Evolutionary conservation across 1,284 basidiomycete species (phyloP), one percentile per base, ranked within the genome.

Genomic region (Ceratobasidium sp.): DNA sequence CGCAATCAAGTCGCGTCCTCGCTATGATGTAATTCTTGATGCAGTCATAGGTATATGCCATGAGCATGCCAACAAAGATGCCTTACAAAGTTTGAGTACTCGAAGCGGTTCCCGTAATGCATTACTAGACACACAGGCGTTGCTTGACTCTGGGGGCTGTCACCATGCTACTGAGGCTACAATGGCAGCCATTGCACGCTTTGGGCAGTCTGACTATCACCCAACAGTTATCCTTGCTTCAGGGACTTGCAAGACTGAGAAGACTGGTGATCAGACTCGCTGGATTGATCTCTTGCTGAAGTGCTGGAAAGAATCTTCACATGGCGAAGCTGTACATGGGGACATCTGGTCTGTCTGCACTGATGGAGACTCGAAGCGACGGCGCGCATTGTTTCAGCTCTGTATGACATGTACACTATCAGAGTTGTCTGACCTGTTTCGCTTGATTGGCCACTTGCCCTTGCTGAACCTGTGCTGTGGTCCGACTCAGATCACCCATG

Each of bases 221-320:
- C n/a, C 63, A 16, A 7, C 49, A 6, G n/a, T 66, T 26, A 50
- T 66, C 9, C 11, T 50, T 4, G 63, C 49, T 0, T 66, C 63
- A 41, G 18, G 28, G 13, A 66, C 63, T 41, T 66, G 63, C 35
- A 66, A 66, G 32, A 54, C 63, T n/a, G 63, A 66, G 21, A 54
- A 50, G 23, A 2, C 32, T 16, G 21, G 21, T 1, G 41, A 46
- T 14, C 63, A 66, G 30, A 23, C 47, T 26, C 11, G 58, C 21
- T 59, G 35, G 13, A 21, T 66, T 54, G 21, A 18, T 1, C 28
- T 66, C n/a, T 2, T 52, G 28, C 30, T 66, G 3, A 9, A 66
- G 11, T 11, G 28, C 18, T 66, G 63, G 63, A 4, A 11, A 5
- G 16, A 66, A 14, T 54, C 63, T 23, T 49, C 63, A 14, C 35